Base-by-base conservation (phyloP, 108 stramenopile species). In the Skeletonema grethae region DNA sequence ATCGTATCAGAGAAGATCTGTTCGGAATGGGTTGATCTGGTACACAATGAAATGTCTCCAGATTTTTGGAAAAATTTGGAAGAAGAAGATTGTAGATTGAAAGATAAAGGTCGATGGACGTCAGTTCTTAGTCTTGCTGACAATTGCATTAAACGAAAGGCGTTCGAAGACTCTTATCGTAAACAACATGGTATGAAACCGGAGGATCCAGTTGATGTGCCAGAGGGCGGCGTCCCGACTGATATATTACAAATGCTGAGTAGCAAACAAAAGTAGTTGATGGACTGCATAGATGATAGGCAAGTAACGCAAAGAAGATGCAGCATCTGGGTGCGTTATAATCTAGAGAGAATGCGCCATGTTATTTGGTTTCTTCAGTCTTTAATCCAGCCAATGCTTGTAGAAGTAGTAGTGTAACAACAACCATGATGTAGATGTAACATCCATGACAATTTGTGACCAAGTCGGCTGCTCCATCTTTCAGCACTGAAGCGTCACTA, bases 1-100 rank as follows among this genome's bases (percentile, higher is more conserved):
- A 25, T 46, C 10, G 41, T 83, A 22, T 56, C 82, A 8, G 82
- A 86, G 5, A 77, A 65, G 9, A 57, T 83, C 18, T 86, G 85
- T 71, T 29, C 58, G 16, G 82, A 83, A 55, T 83, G 82, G 79
- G 69, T 86, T 11, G 61, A 72, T 28, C 63, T 85, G 0, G 82
- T 80, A 5, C 70, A 84, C 59, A 70, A 71, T 7, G 61, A 86
- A 48, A 72, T 86, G 20, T 82, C 82, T 2, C n/a, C 43, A 0
- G 48, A 57, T 25, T 86, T 86, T 59, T 86, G 85, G 85, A 38
- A 48, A 20, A 83, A 80, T 70, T 25, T 85, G n/a, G 79, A 86
- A 28, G 31, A 55, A 11, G 41, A 61, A 11, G 70, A 69, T 59
- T 35, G 38, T 16, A 72, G 15, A 45, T 64, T 82, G 30, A 65